Conservation (phyloP, 495 filamentous ascomycete genomes). For the Hypoxylon fuscum region DNA sequence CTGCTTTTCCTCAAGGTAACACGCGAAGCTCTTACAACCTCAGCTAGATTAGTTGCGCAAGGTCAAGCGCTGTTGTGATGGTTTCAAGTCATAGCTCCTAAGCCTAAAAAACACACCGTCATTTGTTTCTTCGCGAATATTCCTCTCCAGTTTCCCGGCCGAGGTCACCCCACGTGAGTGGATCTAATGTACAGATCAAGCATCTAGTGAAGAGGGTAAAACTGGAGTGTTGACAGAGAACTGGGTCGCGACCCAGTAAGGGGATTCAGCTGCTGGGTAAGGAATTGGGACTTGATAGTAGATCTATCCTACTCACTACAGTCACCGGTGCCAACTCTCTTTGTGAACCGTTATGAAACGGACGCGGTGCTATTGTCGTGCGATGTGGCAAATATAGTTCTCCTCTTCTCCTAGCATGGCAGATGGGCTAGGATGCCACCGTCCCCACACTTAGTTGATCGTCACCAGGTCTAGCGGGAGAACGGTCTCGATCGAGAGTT, state of each 20-base stretch:
- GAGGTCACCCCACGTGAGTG: conserved; percentile 8
- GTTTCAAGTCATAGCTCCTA: neutral
- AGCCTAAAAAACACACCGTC: conserved; percentile 21
- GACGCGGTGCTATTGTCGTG: conserved; percentile 21
- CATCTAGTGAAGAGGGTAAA: too few species aligned
- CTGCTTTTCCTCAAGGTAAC: conserved; percentile 7
- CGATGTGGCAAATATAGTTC: conserved; percentile 25
- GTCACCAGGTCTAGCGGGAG: conserved; percentile 36
- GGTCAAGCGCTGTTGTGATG: conserved; percentile 21
- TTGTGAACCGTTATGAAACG: conserved; percentile 28
- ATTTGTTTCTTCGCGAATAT: conserved; percentile 10
- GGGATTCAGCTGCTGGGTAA: too few species aligned
- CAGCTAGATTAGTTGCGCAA: conserved; percentile 24
- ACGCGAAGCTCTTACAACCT: conserved; percentile 24
- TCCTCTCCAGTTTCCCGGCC: conserved; percentile 22
- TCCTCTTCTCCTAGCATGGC: neutral
- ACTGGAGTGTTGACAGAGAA: conserved; percentile 27
- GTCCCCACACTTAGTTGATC: conserved; percentile 22
- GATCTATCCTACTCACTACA: too few species aligned
- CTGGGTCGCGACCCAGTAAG: conserved; percentile 32
- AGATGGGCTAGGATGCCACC: conserved; percentile 4
- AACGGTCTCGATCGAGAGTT: conserved; percentile 39
- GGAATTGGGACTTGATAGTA: too few species aligned
- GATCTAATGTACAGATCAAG: conserved; percentile 22
- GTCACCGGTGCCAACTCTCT: conserved; percentile 21